Evolutionary conservation across 1,284 basidiomycete species (phyloP).

Genomic region (Pterulicium gracile): DNA sequence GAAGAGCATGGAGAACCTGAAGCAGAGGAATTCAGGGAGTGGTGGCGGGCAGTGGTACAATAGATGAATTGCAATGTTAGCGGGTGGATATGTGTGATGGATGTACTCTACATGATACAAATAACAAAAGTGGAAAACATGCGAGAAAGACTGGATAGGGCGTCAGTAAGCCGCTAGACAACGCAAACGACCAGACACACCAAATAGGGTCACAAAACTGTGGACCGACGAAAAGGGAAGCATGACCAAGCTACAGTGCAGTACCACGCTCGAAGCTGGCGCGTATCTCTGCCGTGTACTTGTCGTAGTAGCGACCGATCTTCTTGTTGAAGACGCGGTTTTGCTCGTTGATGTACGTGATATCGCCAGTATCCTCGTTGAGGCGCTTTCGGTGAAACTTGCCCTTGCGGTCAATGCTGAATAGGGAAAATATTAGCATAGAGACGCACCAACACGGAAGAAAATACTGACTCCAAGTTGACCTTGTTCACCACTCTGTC

Average conservation of each 20-base stretch:
- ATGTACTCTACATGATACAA: too few species aligned
- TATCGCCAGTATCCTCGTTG: constrained; percentile 89
- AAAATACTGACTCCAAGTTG: constrained; percentile 75
- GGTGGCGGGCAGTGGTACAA: too few species aligned
- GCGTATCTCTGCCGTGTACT: constrained; percentile 91
- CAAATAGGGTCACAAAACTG: neutral
- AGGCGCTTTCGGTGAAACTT: constrained; percentile 81
- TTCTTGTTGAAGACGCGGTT: constrained; percentile 99
- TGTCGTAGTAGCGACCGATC: constrained; percentile 96
- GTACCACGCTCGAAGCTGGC: constrained; percentile 95
- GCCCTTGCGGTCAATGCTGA: constrained; percentile 75
- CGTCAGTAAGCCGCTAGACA: too few species aligned
- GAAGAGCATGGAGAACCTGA: too few species aligned
- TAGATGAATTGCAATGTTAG: too few species aligned
- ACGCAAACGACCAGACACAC: too few species aligned
- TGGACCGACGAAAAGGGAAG: neutral
- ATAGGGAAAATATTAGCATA: too few species aligned
- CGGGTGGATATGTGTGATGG: too few species aligned
- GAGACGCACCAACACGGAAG: constrained; percentile 6
- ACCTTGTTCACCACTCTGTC: constrained; percentile 89
- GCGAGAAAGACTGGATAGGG: too few species aligned
- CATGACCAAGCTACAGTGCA: constrained; percentile 44
- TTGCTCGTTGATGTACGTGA: constrained; percentile 98
- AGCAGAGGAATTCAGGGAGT: too few species aligned
- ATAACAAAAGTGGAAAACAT: too few species aligned